These are phyloP conservation scores for Pythium guiyangense DNA, from an alignment of 352 stramenopile genomes.

Conservation along the genomic window DNA sequence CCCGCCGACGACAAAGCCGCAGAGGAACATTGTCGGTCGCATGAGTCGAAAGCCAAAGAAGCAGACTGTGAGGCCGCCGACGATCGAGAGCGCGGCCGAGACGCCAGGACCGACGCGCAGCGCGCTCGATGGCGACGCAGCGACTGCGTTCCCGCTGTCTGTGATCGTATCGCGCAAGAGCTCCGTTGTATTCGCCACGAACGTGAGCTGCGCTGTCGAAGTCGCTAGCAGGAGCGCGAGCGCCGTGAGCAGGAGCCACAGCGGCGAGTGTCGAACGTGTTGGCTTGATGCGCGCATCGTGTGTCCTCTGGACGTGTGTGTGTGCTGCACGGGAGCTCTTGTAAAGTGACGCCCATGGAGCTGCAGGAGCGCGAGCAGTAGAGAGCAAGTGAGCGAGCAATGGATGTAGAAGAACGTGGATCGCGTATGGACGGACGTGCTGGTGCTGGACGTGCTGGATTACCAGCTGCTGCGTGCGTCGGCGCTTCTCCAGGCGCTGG, in stretches of 20 bases:
- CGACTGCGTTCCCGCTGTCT: constrained; percentile 4
- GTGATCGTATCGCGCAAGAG: constrained; percentile 9
- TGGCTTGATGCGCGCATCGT: too few species aligned
- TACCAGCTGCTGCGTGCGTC: too few species aligned
- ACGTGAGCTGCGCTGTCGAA: neutral
- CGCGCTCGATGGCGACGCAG: neutral
- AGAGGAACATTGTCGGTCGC: constrained; percentile 60
- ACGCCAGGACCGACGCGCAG: constrained; percentile 5
- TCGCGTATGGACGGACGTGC: too few species aligned
- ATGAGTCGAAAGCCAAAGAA: constrained; percentile 47
- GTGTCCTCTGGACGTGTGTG: too few species aligned
- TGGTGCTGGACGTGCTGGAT: too few species aligned
- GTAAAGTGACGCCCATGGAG: too few species aligned
- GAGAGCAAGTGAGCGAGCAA: too few species aligned
- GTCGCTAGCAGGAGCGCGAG: neutral
- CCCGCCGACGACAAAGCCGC: constrained; percentile 50
- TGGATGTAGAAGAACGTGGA: too few species aligned
- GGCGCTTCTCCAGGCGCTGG: too few species aligned
- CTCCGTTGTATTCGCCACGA: neutral
- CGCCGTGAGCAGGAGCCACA: neutral
- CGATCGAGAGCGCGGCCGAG: constrained; percentile 31
- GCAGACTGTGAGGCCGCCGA: constrained; percentile 25
- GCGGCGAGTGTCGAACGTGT: neutral
- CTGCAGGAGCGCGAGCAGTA: too few species aligned
- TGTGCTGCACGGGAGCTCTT: too few species aligned